These are phyloP conservation scores for Fomitopsis serialis DNA, from an alignment of 768 basidiomycete genomes.

Conservation along the genomic window DNA sequence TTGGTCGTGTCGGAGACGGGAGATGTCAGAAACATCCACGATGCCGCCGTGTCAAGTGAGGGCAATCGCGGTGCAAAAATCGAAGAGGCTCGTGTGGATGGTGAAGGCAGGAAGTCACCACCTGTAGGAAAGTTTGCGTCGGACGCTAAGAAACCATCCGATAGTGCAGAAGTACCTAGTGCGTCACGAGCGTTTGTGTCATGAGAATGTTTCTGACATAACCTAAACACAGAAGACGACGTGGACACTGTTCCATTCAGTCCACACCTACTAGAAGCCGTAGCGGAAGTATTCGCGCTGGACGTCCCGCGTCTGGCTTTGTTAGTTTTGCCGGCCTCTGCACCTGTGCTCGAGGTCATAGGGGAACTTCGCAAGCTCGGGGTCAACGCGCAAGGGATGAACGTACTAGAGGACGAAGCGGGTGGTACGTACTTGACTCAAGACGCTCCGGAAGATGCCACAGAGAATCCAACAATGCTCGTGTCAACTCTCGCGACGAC, in stretches of 20 bases:
- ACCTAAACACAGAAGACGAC: slow-evolving; percentile 33
- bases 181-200: slow-evolving; percentile 5
- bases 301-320: slow-evolving; percentile 66
- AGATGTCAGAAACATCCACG: slow-evolving; percentile 49
- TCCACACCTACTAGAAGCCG: slow-evolving; percentile 54
- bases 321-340: slow-evolving; percentile 59
- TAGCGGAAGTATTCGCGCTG: slow-evolving; percentile 65
- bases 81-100: background rate
- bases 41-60: slow-evolving; percentile 15
- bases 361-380: slow-evolving; percentile 62
- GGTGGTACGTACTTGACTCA: slow-evolving; percentile 39
- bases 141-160: background rate
- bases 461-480: slow-evolving; percentile 56
- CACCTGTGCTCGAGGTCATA: slow-evolving; percentile 57
- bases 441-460: slow-evolving; percentile 24
- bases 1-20: slow-evolving; percentile 55
- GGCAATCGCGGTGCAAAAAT: background rate
- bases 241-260: slow-evolving; percentile 49
- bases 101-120: no score
- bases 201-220: background rate
- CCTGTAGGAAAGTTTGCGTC: no score
- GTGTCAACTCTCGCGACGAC: slow-evolving; percentile 66
- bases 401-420: slow-evolving; percentile 40
- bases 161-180: slow-evolving; percentile 6
- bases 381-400: slow-evolving; percentile 58